phyloP scores from a whole-genome alignment of 2,329 filamentous ascomycete genomes.

The Sclerotinia spermophila region DNA sequence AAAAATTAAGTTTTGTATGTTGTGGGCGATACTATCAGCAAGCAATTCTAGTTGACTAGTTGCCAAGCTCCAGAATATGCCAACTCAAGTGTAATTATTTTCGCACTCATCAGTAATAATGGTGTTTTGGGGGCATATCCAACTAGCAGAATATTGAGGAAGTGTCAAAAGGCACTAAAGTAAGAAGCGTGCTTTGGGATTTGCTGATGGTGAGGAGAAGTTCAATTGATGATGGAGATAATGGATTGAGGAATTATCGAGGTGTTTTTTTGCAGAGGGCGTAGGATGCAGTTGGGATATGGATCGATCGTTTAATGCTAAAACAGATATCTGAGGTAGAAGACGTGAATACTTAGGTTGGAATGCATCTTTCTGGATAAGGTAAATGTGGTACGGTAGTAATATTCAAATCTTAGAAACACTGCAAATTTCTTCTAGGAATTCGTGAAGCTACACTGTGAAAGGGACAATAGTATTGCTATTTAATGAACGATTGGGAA shows the following conservation, averaged over 20 bases:
- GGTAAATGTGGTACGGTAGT: too few species aligned
- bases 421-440: not conserved
- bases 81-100: too few species aligned
- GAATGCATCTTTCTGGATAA: not conserved
- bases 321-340: slow-evolving; percentile 46
- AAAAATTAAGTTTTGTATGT: slow-evolving; percentile 48
- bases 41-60: not conserved
- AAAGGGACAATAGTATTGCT: not conserved
- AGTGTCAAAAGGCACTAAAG: slow-evolving; percentile 39
- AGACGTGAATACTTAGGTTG: not conserved
- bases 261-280: slow-evolving; percentile 57
- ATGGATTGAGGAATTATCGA: slow-evolving; percentile 56
- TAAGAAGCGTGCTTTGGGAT: slow-evolving; percentile 38
- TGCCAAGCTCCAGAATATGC: too few species aligned
- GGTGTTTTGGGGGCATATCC: too few species aligned
- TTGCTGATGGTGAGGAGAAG: slow-evolving; percentile 37
- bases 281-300: slow-evolving; percentile 57
- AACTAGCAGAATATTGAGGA: slow-evolving; percentile 53
- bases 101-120: too few species aligned
- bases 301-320: slow-evolving; percentile 50
- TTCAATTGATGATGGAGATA: slow-evolving; percentile 45
- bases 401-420: not conserved
- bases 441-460: not conserved
- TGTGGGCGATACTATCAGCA: slow-evolving; percentile 58
- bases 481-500: not conserved